Percentiles rank a stretch among this genome's conserved stretches.
phyloP scores from a whole-genome alignment of 2,329 filamentous ascomycete species.

The Drechslerella coelobrocha region DNA sequence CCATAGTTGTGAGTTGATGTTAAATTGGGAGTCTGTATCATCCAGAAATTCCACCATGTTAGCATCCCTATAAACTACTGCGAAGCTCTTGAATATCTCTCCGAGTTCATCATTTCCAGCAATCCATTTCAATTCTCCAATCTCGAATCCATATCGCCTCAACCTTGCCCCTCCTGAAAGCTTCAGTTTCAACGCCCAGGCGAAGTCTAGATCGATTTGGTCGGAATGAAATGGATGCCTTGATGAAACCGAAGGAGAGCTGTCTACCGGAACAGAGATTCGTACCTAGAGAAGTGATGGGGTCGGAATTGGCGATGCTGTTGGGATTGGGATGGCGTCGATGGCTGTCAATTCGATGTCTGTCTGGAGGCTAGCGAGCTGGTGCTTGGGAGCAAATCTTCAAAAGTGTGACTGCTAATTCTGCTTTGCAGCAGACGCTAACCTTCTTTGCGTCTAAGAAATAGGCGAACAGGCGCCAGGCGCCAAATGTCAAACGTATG shows the following conservation, averaged over 20 bases:
- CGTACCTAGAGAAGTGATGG: constrained; percentile 43
- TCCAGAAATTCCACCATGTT: constrained; percentile 30
- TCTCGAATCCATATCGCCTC: constrained; percentile 17
- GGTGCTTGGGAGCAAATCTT: constrained; percentile 43
- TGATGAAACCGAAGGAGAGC: constrained; percentile 7
- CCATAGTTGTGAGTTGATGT: constrained; percentile 65
- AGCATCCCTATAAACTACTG: constrained; percentile 22
- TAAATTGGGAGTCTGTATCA: constrained; percentile 34
- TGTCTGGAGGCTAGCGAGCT: constrained; percentile 15
- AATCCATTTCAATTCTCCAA: constrained; percentile 21
- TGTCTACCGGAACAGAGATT: constrained; percentile 4
- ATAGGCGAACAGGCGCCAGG: constrained; percentile 21
- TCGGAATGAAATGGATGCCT: constrained; percentile 23
- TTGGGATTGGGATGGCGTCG: constrained; percentile 44
- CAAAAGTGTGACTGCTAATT: constrained; percentile 51
- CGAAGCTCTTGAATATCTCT: constrained; percentile 6
- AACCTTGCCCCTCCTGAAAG: constrained; percentile 9
- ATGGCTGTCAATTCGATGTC: constrained; percentile 41
- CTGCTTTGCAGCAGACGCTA: constrained; percentile 1
- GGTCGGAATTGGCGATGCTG: constrained; percentile 44
- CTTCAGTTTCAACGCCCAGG: constrained; percentile 13
- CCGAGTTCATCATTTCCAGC: constrained; percentile 4
- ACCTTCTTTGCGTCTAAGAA: not conserved
- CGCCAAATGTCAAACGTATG: constrained; percentile 29
- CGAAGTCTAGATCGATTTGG: constrained; percentile 19